Base-by-base conservation (phyloP, 2,329 filamentous ascomycete species). In the Fusarium anguioides region DNA sequence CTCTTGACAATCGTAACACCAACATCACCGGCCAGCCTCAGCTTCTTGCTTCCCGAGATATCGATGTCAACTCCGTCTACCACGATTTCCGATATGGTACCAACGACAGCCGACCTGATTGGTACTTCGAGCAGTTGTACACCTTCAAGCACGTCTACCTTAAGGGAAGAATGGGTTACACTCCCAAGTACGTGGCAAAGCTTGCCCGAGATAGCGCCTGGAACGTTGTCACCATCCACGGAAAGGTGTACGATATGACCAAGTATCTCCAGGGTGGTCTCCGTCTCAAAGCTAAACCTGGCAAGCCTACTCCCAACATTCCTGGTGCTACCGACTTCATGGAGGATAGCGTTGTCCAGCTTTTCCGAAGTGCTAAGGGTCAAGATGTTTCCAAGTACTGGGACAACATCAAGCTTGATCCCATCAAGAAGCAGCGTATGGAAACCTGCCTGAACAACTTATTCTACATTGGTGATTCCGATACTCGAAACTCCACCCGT, bases 81-180 rank as follows among this genome's bases (percentile, higher is more conserved):
- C 96, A 99, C 75, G 96, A 99, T 76, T 99, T 99, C 87, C 89
- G 96, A 60, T 89, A 86, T 75, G 94, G 87, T 75, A 93, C 87
- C 31, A 93, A 94, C 68, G 92, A 97, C 75, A 90, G 86, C 48
- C 90, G 94, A 12, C 89, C 90, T 3, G 93, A 97, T 75, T 99
- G 96, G 96, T 98, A 95, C 81, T 90, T 86, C 57, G 93, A 99
- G 80, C 89, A 94, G 77, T 93, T 97, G 86, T 84, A 89, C 29
- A 88, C 89, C 76, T 81, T 99, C 51, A 91, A 90, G 71, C 80
- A 87, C 29, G 90, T 89, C 69, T 98, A 91, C 83, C 91, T 91
- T 79, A 96, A 96, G 78, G 96, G 96, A 46, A 90, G 89, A 66
- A 83, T 99, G 48, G 96, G 94, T 24, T 99, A 94, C 78, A 93